Percentiles rank a stretch among this genome's conserved stretches.
These are phyloP conservation scores for Hypoxylon rickii DNA, from an alignment of 495 filamentous ascomycete species.

Conservation along the genomic window DNA sequence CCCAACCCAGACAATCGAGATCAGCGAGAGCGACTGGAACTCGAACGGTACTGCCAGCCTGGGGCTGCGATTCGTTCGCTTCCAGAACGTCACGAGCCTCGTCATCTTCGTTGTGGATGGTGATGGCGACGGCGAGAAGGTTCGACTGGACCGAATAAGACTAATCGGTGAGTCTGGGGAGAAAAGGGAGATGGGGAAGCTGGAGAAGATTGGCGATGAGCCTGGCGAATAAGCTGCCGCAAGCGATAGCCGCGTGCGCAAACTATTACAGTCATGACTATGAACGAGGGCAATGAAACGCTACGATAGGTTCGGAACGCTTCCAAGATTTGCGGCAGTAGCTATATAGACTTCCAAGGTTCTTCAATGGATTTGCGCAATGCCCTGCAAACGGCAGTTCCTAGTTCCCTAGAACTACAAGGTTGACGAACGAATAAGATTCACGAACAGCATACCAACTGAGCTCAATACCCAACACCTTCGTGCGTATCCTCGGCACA, in stretches of 20 bases:
- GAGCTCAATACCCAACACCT: too few relatives aligned
- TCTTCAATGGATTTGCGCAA: constrained; percentile 13
- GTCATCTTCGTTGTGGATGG: constrained; percentile 90
- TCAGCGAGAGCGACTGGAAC: constrained; percentile 84
- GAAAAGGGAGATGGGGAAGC: constrained; percentile 88
- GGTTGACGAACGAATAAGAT: neutral
- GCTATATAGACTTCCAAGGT: constrained; percentile 33
- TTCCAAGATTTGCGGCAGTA: neutral
- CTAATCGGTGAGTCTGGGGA: constrained; percentile 91
- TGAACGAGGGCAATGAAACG: constrained; percentile 15
- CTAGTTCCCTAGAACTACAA: neutral
- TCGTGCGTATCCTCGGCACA: too few relatives aligned
- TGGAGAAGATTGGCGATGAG: constrained; percentile 93
- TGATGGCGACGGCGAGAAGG: constrained; percentile 83
- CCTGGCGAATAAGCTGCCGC: constrained; percentile 57
- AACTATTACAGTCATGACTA: constrained; percentile 21
- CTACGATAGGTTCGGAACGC: constrained; percentile 15
- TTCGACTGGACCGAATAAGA: constrained; percentile 81
- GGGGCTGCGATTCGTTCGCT: constrained; percentile 90
- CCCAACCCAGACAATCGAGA: constrained; percentile 74
- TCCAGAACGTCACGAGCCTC: constrained; percentile 86
- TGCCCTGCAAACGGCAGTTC: neutral
- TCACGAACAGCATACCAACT: constrained; percentile 8
- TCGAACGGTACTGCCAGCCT: constrained; percentile 84
- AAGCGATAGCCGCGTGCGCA: neutral